Percentiles rank a stretch among this genome's conserved stretches.
These are phyloP conservation scores for Tritrichomonas musculus DNA, from an alignment of 208 protist genomes.

Conservation along the genomic window DNA sequence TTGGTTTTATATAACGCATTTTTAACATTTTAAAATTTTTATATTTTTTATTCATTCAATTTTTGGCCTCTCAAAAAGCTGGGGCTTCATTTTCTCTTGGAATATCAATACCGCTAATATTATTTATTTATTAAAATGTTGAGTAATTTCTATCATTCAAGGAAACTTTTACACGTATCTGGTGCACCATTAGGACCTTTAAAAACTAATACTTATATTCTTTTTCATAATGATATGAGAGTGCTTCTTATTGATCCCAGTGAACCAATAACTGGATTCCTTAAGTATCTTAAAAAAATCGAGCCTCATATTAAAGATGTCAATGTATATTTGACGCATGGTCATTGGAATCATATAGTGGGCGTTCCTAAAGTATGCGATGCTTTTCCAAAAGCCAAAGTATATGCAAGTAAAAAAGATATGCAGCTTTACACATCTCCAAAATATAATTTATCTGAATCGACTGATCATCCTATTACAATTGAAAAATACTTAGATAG, in stretches of 20 bases:
- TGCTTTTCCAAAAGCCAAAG: background rate
- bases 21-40: no score
- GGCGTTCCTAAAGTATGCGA: background rate
- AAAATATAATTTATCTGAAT: background rate
- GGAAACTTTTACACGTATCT: no score
- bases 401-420: background rate
- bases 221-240: background rate
- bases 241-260: no score
- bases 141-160: no score
- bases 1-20: no score
- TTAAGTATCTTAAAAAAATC: background rate
- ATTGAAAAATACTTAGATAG: background rate
- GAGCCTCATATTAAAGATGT: background rate
- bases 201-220: background rate
- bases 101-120: no score
- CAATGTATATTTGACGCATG: background rate
- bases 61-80: no score
- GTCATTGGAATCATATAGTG: background rate
- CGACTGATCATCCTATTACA: background rate
- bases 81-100: no score
- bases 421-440: background rate
- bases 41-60: no score
- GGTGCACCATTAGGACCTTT: no score
- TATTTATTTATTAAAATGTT: no score
- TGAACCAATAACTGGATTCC: no score